These are phyloP conservation scores for Pseudozyma thailandica DNA, from an alignment of 1,284 basidiomycete species.

Conservation along the genomic window DNA sequence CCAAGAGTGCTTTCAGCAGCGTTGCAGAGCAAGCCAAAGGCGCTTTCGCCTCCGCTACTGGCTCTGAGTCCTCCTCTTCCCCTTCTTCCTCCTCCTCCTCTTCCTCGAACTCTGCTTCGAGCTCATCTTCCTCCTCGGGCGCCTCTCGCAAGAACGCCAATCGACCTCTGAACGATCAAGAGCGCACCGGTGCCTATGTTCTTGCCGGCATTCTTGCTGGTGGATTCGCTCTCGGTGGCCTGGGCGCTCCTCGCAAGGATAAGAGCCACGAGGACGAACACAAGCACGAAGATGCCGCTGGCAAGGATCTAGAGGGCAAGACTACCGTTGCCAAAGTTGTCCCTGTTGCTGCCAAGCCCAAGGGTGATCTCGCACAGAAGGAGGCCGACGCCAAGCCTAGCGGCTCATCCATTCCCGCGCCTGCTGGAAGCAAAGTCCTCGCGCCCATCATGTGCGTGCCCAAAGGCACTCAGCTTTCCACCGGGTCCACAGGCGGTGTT, in stretches of 20 bases:
- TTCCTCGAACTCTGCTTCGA: slow-evolving; percentile 17
- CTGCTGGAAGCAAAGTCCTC: slow-evolving; percentile 37
- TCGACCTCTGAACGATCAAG: slow-evolving; percentile 72
- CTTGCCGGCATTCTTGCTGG: slow-evolving; percentile 73
- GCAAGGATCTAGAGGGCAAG: no score
- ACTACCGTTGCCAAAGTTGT: slow-evolving; percentile 11
- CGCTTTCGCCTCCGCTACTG: slow-evolving; percentile 31
- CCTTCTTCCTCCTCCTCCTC: slow-evolving; percentile 36
- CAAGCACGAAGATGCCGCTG: not conserved
- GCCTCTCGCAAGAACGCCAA: slow-evolving; percentile 30
- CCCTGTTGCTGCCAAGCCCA: slow-evolving; percentile 29
- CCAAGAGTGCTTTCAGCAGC: slow-evolving; percentile 31
- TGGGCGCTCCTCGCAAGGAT: slow-evolving; percentile 61
- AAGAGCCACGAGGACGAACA: slow-evolving; percentile 10
- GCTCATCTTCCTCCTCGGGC: slow-evolving; percentile 1
- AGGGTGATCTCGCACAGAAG: slow-evolving; percentile 20
- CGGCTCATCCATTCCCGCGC: slow-evolving; percentile 23
- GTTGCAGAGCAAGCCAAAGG: slow-evolving; percentile 44
- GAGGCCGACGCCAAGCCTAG: slow-evolving; percentile 22
- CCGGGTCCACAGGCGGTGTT: slow-evolving; percentile 1
- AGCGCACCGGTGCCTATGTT: slow-evolving; percentile 73
- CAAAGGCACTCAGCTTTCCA: slow-evolving; percentile 31
- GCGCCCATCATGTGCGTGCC: slow-evolving; percentile 50
- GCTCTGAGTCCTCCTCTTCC: slow-evolving; percentile 8
- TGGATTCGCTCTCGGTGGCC: slow-evolving; percentile 73